phyloP scores from a whole-genome alignment of 2,329 filamentous ascomycete species.

The Pseudopithomyces chartarum region DNA sequence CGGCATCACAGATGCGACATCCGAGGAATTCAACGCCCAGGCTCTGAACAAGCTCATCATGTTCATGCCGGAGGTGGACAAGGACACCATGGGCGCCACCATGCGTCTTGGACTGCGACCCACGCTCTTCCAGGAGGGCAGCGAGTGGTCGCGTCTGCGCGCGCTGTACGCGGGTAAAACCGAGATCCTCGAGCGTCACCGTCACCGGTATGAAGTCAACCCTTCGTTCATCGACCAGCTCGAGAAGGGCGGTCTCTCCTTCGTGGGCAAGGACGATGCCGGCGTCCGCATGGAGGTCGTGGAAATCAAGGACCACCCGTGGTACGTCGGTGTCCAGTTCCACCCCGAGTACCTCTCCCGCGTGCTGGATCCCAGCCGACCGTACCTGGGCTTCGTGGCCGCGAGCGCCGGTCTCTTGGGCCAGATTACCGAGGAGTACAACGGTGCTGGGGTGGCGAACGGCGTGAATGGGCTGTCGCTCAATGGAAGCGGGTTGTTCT shows the following conservation, averaged over 20 bases:
- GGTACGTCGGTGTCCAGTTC: slow-evolving; percentile 84
- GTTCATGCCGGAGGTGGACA: slow-evolving; percentile 89
- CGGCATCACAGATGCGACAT: slow-evolving; percentile 62
- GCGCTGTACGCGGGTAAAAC: slow-evolving; percentile 68
- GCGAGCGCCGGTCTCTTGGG: slow-evolving; percentile 72
- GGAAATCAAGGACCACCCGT: slow-evolving; percentile 82
- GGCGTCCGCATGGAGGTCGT: slow-evolving; percentile 82
- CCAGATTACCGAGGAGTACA: slow-evolving; percentile 44
- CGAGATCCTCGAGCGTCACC: slow-evolving; percentile 71
- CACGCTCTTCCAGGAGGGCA: slow-evolving; percentile 74
- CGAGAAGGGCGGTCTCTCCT: slow-evolving; percentile 70
- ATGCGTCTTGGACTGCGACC: slow-evolving; percentile 82
- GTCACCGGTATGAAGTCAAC: slow-evolving; percentile 91
- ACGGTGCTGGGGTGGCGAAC: slow-evolving; percentile 29
- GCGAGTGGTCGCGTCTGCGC: slow-evolving; percentile 79
- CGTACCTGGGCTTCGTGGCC: slow-evolving; percentile 85
- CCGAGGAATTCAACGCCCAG: slow-evolving; percentile 61
- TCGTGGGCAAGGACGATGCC: slow-evolving; percentile 79
- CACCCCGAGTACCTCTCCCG: slow-evolving; percentile 85
- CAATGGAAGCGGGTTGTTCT: slow-evolving; percentile 16
- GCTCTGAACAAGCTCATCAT: slow-evolving; percentile 76
- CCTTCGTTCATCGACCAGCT: slow-evolving; percentile 74
- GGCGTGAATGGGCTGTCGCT: slow-evolving; percentile 28
- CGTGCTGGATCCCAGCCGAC: slow-evolving; percentile 73
- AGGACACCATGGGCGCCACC: slow-evolving; percentile 78